Base-by-base conservation (phyloP, 164 flowering plant genomes). In the Houttuynia cordata region DNA sequence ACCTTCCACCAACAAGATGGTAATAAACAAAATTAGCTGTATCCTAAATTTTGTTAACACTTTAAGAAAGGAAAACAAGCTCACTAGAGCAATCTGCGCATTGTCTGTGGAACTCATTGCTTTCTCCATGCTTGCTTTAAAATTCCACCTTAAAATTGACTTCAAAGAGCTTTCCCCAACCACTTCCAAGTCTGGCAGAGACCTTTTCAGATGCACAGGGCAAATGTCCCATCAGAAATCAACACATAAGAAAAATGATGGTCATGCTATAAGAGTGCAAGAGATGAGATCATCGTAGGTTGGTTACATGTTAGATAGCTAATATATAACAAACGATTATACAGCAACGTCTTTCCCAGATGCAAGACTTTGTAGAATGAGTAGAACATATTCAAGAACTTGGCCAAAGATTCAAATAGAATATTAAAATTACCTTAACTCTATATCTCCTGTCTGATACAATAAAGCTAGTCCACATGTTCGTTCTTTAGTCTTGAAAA, bases 71-170 rank as follows among this genome's bases (percentile, higher is more conserved):
- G 2, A 1, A 17, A 3, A 68, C 45, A 41, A 24, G 72, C 70
- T 39, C 53, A 91, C 97, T 88, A 91, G 60, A 3, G 76, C 49
- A 59, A 91, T 70, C 58, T 71, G 81, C 72, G 87, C 97, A 45
- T 58, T 68, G 45, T 70, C 73, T 22, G 78, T 67, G 62, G 84
- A 78, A 73, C 80, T 67, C 52, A 84, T 70, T 21, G 75, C 80
- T 60, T 78, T 86, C 21, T 77, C 81, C 86, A 88, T 85, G 66
- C 79, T 83, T 22, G 78, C 60, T 75, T 77, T 86, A 72, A 81
- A 85, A 71, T 75, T 91, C 96, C 97, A 91, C 68, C 91, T 73
- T 21, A 91, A 72, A 49, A 83, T 62, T 65, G 88, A 77, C 81
- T 74, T 72, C 65, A 91, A 63, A 58, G 96, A 81, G 60, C 71